Conservation (phyloP, 2,329 filamentous ascomycete genomes). For the Claviceps humidiphila region DNA sequence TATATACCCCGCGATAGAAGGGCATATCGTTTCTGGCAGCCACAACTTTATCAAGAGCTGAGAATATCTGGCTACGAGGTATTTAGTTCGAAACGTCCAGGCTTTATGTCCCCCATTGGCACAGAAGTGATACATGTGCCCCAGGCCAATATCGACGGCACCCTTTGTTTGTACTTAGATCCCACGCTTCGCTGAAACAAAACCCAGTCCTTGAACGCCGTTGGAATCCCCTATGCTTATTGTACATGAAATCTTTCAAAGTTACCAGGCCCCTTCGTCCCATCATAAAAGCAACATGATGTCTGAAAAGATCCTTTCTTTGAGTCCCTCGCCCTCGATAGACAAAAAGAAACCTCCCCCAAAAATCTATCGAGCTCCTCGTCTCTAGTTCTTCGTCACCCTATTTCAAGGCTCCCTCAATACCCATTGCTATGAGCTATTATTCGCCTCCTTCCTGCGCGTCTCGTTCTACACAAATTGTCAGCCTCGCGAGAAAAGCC, state of each 20-base stretch:
- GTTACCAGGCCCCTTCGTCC: background rate
- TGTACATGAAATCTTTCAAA: background rate
- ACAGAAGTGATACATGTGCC: background rate
- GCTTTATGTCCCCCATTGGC: too few relatives aligned
- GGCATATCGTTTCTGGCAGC: too few relatives aligned
- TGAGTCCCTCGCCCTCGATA: too few relatives aligned
- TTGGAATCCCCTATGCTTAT: background rate
- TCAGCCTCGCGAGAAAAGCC: slow-evolving; percentile 1
- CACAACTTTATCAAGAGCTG: too few relatives aligned
- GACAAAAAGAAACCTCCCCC: too few relatives aligned
- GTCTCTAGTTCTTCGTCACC: background rate
- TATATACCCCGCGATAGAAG: too few relatives aligned
- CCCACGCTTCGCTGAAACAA: background rate
- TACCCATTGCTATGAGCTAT: too few relatives aligned
- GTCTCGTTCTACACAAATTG: slow-evolving; percentile 8
- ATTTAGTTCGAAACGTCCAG: too few relatives aligned
- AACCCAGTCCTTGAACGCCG: background rate
- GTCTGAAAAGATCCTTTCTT: background rate
- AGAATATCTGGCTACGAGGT: too few relatives aligned
- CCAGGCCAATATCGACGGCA: background rate
- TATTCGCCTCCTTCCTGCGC: slow-evolving; percentile 9
- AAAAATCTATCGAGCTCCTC: background rate
- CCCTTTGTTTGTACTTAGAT: background rate
- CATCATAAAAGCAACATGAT: too few relatives aligned
- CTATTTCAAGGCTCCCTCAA: background rate